These are phyloP conservation scores for Phytophthora kernoviae DNA, from an alignment of 352 stramenopile genomes.

Conservation along the genomic window DNA sequence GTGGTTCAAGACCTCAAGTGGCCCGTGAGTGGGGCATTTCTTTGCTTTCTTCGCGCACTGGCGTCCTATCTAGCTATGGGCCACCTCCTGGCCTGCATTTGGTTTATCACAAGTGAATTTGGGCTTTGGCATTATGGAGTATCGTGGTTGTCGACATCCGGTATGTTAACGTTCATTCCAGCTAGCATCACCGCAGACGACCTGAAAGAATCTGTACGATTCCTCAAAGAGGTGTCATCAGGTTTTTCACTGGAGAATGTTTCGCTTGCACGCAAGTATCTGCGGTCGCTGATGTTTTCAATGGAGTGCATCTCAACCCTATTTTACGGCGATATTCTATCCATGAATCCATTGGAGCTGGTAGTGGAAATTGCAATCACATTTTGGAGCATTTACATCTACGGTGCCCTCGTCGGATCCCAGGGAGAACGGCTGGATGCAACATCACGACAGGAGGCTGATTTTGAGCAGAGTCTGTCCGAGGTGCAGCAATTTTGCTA, in stretches of 20 bases:
- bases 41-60: slow-evolving; percentile 54
- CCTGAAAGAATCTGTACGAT: slow-evolving; percentile 9
- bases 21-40: slow-evolving; percentile 35
- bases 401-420: slow-evolving; percentile 25
- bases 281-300: slow-evolving; percentile 64
- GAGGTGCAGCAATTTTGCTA: slow-evolving; percentile 67
- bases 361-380: slow-evolving; percentile 59
- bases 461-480: slow-evolving; percentile 64
- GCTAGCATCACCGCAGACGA: background rate
- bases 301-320: slow-evolving; percentile 67
- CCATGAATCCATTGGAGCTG: slow-evolving; percentile 65
- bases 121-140: slow-evolving; percentile 34
- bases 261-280: slow-evolving; percentile 53
- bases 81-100: slow-evolving; percentile 63
- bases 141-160: slow-evolving; percentile 67
- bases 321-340: slow-evolving; percentile 40
- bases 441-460: slow-evolving; percentile 43
- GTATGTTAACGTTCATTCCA: slow-evolving; percentile 39
- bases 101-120: slow-evolving; percentile 51
- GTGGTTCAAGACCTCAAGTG: slow-evolving; percentile 57
- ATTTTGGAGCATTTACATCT: slow-evolving; percentile 67
- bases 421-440: slow-evolving; percentile 58
- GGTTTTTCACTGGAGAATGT: slow-evolving; percentile 32
- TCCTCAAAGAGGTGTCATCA: background rate
- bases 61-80: slow-evolving; percentile 49